These are phyloP conservation scores for Calonectria pseudoreteaudii DNA, from an alignment of 2,329 filamentous ascomycete species.

Conservation along the genomic window DNA sequence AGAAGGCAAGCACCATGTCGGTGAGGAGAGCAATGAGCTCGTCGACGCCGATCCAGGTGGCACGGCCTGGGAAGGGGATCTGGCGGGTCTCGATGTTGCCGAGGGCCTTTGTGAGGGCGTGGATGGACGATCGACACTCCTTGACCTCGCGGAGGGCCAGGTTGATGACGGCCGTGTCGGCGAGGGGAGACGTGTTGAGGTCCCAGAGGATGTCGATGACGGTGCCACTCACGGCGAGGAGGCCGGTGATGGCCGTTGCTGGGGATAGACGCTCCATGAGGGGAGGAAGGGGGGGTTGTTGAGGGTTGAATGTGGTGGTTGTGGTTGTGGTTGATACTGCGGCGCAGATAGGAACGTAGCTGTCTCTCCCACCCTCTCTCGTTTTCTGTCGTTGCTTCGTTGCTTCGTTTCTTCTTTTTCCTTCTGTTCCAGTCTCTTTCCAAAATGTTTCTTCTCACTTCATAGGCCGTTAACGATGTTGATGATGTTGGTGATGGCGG, in stretches of 20 bases:
- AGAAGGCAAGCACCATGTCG: conserved; percentile 51
- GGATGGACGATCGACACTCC: conserved; percentile 52
- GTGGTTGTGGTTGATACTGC: background rate
- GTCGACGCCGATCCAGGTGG: conserved; percentile 50
- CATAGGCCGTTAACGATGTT: background rate
- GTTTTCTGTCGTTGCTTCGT: background rate
- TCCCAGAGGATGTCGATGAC: conserved; percentile 50
- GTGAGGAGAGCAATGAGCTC: conserved; percentile 50
- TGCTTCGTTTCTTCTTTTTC: background rate
- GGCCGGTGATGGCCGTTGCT: conserved; percentile 52
- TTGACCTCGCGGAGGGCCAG: conserved; percentile 50
- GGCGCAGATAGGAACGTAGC: background rate
- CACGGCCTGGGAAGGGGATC: conserved; percentile 50
- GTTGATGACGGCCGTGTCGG: conserved; percentile 43
- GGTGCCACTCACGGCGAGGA: conserved; percentile 50
- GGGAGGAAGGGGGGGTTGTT: background rate
- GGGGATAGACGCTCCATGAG: conserved; percentile 45
- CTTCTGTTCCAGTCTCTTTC: conserved; percentile 15
- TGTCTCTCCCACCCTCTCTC: conserved; percentile 3
- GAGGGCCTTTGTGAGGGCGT: conserved; percentile 51
- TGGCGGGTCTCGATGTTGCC: conserved; percentile 47
- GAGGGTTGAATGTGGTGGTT: background rate
- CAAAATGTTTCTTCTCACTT: background rate
- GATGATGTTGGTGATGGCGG: background rate
- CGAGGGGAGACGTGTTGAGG: conserved; percentile 46